phyloP scores from a whole-genome alignment of 371 early-diverging fungal species.

The Smittium mucronatum region DNA sequence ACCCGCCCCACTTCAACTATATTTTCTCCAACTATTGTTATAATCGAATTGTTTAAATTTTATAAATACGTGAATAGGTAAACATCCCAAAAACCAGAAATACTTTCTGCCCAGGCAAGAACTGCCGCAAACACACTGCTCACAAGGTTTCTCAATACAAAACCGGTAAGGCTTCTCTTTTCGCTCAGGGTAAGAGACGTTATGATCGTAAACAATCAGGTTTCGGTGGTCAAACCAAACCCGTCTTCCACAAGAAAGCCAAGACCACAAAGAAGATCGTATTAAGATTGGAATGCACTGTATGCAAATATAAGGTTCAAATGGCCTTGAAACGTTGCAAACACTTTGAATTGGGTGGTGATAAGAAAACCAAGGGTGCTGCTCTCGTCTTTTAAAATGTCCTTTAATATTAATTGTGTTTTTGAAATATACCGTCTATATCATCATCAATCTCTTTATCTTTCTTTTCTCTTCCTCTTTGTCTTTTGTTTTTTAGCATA shows the following conservation, averaged over 20 bases:
- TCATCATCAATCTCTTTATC: too few species aligned
- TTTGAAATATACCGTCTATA: too few species aligned
- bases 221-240: constrained; percentile 99
- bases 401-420: too few species aligned
- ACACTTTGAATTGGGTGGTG: constrained; percentile 99
- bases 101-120: constrained; percentile 93
- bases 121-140: constrained; percentile 94
- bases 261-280: constrained; percentile 99
- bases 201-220: constrained; percentile 83
- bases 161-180: constrained; percentile 96
- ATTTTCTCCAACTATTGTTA: too few species aligned
- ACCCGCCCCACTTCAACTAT: too few species aligned
- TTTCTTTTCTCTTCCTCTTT: too few species aligned
- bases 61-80: too few species aligned
- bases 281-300: constrained; percentile 94
- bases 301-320: constrained; percentile 95
- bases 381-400: constrained; percentile 55
- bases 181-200: constrained; percentile 90
- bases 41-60: too few species aligned
- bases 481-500: too few species aligned
- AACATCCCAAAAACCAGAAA: constrained; percentile 96
- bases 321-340: constrained; percentile 96
- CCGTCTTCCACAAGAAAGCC: constrained; percentile 88
- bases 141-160: constrained; percentile 99
- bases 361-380: constrained; percentile 88